Percentiles rank a stretch among this genome's conserved stretches.
These are phyloP conservation scores for Phaffia rhodozyma DNA, from an alignment of 1,284 basidiomycete species.

Conservation along the genomic window DNA sequence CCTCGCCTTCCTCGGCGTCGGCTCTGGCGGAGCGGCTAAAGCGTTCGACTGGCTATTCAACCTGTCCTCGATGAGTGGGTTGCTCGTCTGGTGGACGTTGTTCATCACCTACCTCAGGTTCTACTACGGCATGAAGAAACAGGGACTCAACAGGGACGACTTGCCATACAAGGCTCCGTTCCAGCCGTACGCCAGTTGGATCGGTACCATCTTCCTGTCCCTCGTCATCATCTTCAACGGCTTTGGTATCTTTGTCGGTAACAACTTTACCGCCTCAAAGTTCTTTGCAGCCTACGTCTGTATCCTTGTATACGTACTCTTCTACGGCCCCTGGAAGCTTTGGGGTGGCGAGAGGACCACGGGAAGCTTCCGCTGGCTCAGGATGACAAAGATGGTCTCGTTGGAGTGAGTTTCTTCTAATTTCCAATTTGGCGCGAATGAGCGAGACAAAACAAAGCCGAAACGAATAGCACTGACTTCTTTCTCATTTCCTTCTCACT, in stretches of 20 bases:
- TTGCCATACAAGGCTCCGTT: constrained; percentile 46
- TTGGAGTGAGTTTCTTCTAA: constrained; percentile 36
- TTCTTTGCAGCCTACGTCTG: constrained; percentile 38
- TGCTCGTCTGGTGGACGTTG: constrained; percentile 40
- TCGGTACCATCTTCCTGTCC: constrained; percentile 27
- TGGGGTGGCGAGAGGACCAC: not conserved
- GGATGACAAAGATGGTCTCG: constrained; percentile 44
- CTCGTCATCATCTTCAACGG: constrained; percentile 32
- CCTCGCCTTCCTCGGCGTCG: constrained; percentile 44
- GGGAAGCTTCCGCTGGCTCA: constrained; percentile 22
- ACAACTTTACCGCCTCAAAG: constrained; percentile 38
- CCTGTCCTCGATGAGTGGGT: constrained; percentile 39
- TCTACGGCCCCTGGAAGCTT: constrained; percentile 49
- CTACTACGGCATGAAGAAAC: constrained; percentile 49
- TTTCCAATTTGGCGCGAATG: not conserved
- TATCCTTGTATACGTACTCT: constrained; percentile 40
- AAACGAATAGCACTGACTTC: too few species aligned
- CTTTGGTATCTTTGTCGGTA: constrained; percentile 48
- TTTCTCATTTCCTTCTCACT: not conserved
- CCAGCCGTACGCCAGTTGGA: constrained; percentile 41
- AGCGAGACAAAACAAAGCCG: too few species aligned
- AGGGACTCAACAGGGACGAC: constrained; percentile 46
- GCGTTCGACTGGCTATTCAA: constrained; percentile 38
- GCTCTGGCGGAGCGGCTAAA: constrained; percentile 21
- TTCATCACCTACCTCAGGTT: constrained; percentile 62